Evolutionary conservation across 352 stramenopile genomes (phyloP), one percentile per base, ranked within the genome.

Genomic region (Blastocystis sp.): DNA sequence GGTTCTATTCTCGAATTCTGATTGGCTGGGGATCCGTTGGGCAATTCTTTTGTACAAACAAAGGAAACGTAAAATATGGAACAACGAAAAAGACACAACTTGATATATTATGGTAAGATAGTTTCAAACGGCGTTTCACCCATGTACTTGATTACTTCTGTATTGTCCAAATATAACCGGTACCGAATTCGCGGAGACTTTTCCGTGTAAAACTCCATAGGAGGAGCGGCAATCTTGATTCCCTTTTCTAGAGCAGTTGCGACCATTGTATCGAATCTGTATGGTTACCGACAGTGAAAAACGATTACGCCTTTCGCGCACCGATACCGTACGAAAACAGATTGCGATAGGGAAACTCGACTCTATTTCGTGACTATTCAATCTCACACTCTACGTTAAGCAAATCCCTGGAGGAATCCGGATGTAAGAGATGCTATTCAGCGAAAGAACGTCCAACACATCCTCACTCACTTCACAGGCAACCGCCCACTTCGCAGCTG

Each of bases 221-320:
- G 67, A 44, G 67, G 67, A 40, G 67, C 46, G 8, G 40, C 32
- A 40, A 78, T 78, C 3, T 32, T 38, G 32, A 78, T 78, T 7
- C 21, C 40, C 34, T 27, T 61, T 16, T 34, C 16, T 29, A 34
- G 21, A n/a, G 67, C 67, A n/a, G 67, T 78, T 0, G 21, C 7
- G 14, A 78, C 67, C 67, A 78, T 63, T 34, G 67, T 59, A 21
- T 78, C 67, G 51, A 78, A 78, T n/a, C 67, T 78, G 57, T 40
- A 59, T 38, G 46, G 42, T 4, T 14, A 51, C 4, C 21, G 0
- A 38, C 9, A n/a, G 27, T 42, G n/a, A n/a, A 57, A 34, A 42
- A 38, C 21, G 27, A 61, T n/a, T 56, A 78, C 67, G 67, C 67
- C 24, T 78, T 78, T 21, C 42, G 46, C 9, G 51, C 49, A 4